phyloP scores from a whole-genome alignment of 2,329 filamentous ascomycete species.

The Ophiostoma perfectum region DNA sequence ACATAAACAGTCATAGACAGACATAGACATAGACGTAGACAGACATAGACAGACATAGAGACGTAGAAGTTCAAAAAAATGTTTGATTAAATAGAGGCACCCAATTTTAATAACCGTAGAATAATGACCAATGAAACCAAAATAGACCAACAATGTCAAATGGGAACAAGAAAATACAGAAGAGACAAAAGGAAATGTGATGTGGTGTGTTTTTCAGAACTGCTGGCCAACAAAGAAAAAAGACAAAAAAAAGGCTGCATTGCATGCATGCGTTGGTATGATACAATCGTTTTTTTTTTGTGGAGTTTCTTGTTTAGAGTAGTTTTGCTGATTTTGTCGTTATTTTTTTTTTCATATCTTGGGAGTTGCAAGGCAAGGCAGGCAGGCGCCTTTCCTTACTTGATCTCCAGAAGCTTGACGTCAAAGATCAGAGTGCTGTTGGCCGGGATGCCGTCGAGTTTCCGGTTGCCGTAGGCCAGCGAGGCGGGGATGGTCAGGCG shows the following conservation, averaged over 20 bases:
- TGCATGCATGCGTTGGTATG: too few species aligned
- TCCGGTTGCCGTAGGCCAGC: conserved; percentile 83
- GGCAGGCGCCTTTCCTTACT: conserved; percentile 45
- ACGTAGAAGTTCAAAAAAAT: neutral
- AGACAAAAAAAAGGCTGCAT: too few species aligned
- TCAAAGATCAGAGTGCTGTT: conserved; percentile 94
- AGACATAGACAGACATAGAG: neutral
- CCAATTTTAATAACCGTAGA: conserved; percentile 20
- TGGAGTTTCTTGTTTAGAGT: too few species aligned
- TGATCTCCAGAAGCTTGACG: conserved; percentile 77
- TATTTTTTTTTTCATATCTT: too few species aligned
- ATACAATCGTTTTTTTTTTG: too few species aligned
- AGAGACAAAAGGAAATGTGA: conserved; percentile 7
- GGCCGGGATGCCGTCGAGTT: conserved; percentile 74
- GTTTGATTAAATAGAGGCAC: conserved; percentile 5
- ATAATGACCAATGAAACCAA: conserved; percentile 18
- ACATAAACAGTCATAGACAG: neutral
- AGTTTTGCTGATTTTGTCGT: too few species aligned
- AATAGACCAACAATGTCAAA: conserved; percentile 11
- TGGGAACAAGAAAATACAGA: conserved; percentile 6
- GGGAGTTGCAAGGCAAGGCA: neutral
- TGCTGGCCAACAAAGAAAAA: too few species aligned
- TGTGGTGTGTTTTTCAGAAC: neutral
- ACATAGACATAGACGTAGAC: neutral
- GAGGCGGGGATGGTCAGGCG: conserved; percentile 82